Conservation (phyloP, 768 basidiomycete genomes). For the Lactarius evosmus region DNA sequence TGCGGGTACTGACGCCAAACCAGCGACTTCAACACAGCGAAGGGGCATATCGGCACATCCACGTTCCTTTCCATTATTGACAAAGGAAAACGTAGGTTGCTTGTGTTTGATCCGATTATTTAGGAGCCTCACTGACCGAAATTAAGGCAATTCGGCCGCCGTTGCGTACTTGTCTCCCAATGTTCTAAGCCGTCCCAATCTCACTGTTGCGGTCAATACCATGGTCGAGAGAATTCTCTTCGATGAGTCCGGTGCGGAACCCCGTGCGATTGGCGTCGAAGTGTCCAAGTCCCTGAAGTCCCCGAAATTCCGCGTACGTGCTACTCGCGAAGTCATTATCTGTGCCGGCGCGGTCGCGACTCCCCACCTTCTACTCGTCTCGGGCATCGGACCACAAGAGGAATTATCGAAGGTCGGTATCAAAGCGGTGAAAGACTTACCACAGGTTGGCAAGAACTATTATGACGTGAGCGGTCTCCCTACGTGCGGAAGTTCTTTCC, state of each 20-base stretch:
- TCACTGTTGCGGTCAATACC: constrained; percentile 22
- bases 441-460: constrained; percentile 27
- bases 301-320: constrained; percentile 18
- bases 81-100: constrained; percentile 20
- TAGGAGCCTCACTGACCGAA: not conserved
- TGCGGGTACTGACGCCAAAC: not conserved
- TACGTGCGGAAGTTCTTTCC: not conserved
- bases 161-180: constrained; percentile 22
- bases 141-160: constrained; percentile 21
- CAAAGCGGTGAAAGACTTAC: constrained; percentile 16
- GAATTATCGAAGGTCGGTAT: constrained; percentile 36
- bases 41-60: constrained; percentile 20
- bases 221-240: constrained; percentile 21
- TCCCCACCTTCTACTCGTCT: constrained; percentile 42
- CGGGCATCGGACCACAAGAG: constrained; percentile 41
- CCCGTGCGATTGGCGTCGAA: constrained; percentile 23
- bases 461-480: constrained; percentile 15
- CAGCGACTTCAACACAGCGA: constrained; percentile 25
- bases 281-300: constrained; percentile 11
- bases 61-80: constrained; percentile 16
- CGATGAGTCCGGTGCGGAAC: constrained; percentile 19
- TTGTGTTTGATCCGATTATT: not conserved
- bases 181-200: constrained; percentile 34
- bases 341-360: constrained; percentile 30
- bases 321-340: constrained; percentile 30